Base-by-base conservation (phyloP, 2,329 filamentous ascomycete species). In the Trichothecium sympodiale region DNA sequence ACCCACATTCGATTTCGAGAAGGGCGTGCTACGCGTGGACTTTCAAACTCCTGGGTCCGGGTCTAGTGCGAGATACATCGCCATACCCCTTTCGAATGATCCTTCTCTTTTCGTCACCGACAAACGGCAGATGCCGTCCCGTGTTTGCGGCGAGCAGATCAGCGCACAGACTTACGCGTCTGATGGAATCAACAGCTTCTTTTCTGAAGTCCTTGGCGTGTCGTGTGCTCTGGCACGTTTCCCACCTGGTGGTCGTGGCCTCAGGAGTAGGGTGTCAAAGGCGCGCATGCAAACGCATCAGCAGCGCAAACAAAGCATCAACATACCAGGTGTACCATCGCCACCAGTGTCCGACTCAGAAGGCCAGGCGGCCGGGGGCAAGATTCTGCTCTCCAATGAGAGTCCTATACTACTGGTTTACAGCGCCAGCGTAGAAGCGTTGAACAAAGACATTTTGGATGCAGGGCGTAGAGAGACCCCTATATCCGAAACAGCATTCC, bases 341-440 rank as follows among this genome's bases (percentile, higher is more conserved):
- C 71, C 69, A 8, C 67, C 69, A 3, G 73, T 77, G 34, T 79
- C 74, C 0, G 74, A 74, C 40, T 62, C 60, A 17, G 65, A 77
- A 14, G 48, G 50, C 16, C 41, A 43, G 48, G 47, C 39, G 13
- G 49, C 45, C 31, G 52, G 18, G 38, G 55, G 36, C 55, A 69
- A 77, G 4, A 87, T 96, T 25, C 62, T 91, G 0, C 64, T 98
- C 3, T 83, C 88, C 17, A 98, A 98, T 53, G 91, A 96, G 57
- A 94, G 86, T 36, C 89, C 91, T 0, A 93, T 98, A 31, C 70
- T 98, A 1, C 74, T 85, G 32, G 80, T 96, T 38, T 86, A 84
- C 15, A 71, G 76, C 36, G 77, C 83, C 8, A 95, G 87, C 46
- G 71, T 96, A 33, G 77, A 84, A 32, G 71, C 70, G 3, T 61